Percentiles rank a stretch among this genome's conserved stretches.
Evolutionary conservation across 1,139 yeast species (phyloP).

Genomic region (Kodamaea arcana): DNA sequence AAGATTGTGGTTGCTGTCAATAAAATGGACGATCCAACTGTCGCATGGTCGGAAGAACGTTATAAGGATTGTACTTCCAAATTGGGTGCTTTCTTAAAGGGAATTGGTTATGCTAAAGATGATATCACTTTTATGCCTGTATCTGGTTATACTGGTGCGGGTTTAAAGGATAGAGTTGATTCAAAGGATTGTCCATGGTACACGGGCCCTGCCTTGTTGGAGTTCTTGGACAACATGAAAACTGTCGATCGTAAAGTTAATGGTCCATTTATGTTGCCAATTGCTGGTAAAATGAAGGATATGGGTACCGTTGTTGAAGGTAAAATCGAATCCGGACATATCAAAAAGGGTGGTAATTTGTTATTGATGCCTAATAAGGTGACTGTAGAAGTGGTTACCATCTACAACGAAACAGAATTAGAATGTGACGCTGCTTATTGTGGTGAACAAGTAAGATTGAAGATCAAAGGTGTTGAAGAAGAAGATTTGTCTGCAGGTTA

Average conservation of each 20-base stretch:
- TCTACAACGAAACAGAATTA: slow-evolving; percentile 91
- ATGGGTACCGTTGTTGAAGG: slow-evolving; percentile 98
- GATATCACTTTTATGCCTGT: slow-evolving; percentile 95
- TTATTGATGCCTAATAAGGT: slow-evolving; percentile 90
- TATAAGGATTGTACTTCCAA: slow-evolving; percentile 92
- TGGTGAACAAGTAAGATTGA: slow-evolving; percentile 96
- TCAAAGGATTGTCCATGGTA: slow-evolving; percentile 85
- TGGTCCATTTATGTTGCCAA: slow-evolving; percentile 96
- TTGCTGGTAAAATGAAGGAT: slow-evolving; percentile 91
- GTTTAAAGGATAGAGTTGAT: slow-evolving; percentile 81
- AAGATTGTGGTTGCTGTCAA: slow-evolving; percentile 89
- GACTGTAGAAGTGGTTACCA: slow-evolving; percentile 76
- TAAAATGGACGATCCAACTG: slow-evolving; percentile 99
- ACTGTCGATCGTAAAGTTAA: slow-evolving; percentile 81
- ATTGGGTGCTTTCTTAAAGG: slow-evolving; percentile 72
- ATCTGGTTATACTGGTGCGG: slow-evolving; percentile 96
- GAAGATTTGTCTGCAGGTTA: slow-evolving; percentile 92
- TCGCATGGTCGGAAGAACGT: slow-evolving; percentile 91
- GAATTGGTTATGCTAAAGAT: slow-evolving; percentile 83
- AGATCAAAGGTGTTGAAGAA: slow-evolving; percentile 93
- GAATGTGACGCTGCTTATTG: slow-evolving; percentile 88
- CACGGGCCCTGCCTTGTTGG: slow-evolving; percentile 85
- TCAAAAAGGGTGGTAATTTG: slow-evolving; percentile 72
- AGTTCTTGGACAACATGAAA: slow-evolving; percentile 79
- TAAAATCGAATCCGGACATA: slow-evolving; percentile 92